Evolutionary conservation across 73 alveolate genomes (phyloP).

Genomic region (Tetrahymena elliotti): DNA sequence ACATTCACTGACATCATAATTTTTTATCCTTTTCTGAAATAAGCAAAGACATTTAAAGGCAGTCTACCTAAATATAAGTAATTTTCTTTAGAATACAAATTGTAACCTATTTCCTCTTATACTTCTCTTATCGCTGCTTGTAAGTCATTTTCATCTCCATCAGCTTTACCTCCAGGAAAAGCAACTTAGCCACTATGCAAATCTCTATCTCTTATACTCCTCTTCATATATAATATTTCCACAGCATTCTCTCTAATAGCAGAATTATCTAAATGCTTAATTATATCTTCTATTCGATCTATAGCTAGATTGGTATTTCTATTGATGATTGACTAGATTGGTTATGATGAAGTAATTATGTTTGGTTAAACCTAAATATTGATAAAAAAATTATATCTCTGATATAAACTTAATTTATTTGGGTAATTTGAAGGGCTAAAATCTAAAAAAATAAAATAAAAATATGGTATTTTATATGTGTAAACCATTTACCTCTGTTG

Average conservation of each 20-base stretch:
- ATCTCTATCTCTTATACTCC: background rate
- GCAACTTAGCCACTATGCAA: slow-evolving; percentile 25
- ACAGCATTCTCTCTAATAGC: background rate
- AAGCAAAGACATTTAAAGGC: background rate
- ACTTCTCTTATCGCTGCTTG: slow-evolving; percentile 33
- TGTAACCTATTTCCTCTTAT: slow-evolving; percentile 27
- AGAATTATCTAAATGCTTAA: background rate
- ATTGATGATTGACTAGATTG: background rate
- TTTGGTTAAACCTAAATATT: background rate
- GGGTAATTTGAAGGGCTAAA: background rate
- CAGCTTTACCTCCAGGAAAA: slow-evolving; percentile 41
- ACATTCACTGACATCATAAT: background rate
- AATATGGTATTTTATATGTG: background rate
- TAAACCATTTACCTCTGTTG: background rate
- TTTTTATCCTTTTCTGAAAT: background rate
- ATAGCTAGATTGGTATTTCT: background rate
- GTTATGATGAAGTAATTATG: background rate
- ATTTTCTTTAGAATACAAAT: background rate
- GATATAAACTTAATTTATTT: background rate
- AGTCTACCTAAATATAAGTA: background rate
- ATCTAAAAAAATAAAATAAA: too few species aligned
- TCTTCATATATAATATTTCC: background rate
- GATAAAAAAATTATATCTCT: background rate
- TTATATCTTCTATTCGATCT: background rate
- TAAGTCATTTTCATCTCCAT: slow-evolving; percentile 18